Percentiles rank a stretch among this genome's conserved stretches.
Evolutionary conservation across 805 yeast genomes (phyloP).

Genomic region (Yarrowia bubula): DNA sequence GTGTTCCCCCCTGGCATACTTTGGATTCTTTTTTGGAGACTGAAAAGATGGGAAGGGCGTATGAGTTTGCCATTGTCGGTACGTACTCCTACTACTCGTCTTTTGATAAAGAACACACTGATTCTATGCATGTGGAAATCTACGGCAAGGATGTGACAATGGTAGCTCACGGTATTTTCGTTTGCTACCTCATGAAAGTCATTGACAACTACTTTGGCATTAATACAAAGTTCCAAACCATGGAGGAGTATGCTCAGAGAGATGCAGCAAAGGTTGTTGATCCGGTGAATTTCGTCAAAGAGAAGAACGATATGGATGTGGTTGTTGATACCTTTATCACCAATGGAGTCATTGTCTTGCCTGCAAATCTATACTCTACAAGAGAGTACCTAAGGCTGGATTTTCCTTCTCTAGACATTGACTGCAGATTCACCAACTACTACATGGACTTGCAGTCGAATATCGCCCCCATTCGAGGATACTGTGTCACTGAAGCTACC

Average conservation of each 20-base stretch:
- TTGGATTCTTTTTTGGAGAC: conserved; percentile 63
- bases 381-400: conserved; percentile 59
- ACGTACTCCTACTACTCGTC: conserved; percentile 59
- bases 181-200: conserved; percentile 70
- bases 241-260: conserved; percentile 66
- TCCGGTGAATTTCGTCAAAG: conserved; percentile 26
- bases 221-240: conserved; percentile 72
- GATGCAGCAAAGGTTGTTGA: conserved; percentile 33
- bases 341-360: conserved; percentile 70
- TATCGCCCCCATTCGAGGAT: conserved; percentile 55
- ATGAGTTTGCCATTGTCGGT: conserved; percentile 60
- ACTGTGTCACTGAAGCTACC: conserved; percentile 29
- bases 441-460: conserved; percentile 90
- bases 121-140: conserved; percentile 64
- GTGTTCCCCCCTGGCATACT: conserved; percentile 93
- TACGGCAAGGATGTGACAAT: conserved; percentile 65
- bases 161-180: conserved; percentile 73
- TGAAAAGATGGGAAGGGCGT: conserved; percentile 64
- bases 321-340: conserved; percentile 67
- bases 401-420: conserved; percentile 68
- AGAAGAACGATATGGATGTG: conserved; percentile 71
- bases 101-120: conserved; percentile 64
- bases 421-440: conserved; percentile 81
- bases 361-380: conserved; percentile 66
- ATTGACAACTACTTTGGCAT: conserved; percentile 92